Evolutionary conservation across 139 green algal genomes (phyloP), one percentile per base, ranked within the genome.

Genomic region (Chlorella ohadii): DNA sequence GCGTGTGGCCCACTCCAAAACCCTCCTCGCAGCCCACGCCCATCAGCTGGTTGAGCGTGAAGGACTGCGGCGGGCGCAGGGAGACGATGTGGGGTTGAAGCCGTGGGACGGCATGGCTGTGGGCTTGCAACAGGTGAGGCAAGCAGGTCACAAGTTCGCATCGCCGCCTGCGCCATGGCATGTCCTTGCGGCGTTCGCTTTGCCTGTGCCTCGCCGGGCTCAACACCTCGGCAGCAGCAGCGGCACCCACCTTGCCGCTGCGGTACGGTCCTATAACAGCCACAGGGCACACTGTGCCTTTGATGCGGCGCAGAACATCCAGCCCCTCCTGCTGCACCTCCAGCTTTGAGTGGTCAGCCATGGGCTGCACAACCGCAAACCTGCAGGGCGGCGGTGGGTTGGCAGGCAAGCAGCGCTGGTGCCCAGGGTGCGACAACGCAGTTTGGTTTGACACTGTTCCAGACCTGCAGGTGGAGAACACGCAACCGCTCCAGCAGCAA

Each of bases 21-120:
- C 96, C 96, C 74, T 90, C 84, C 68, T 95, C 93, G 82, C 96
- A 99, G 2, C 84, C 61, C 28, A 98, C 91, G 1, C 91, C 88
- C 34, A 99, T 88, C 72, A 99, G 89, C 86, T 98, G 95, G 80
- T 99, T 98, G 17, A 99, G 90, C 56, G 97, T 85, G 84, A 99
- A 99, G 63, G 63, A 75, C 51, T 59, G 51, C 51, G 15, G 51
- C 51, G 15, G 15, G 15, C 2, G 15, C 15, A 22, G 51, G 51
- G 12, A 59, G 51, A 13, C 11, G 22, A 13, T 2, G 15, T 22
- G 51, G 51, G 51, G 19, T 59, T 59, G 51, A 59, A 13, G 51
- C 12, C 2, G 15, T 13, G 2, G 51, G 12, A 22, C 51, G 15
- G 51, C 51, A 59, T 22, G 51, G 51, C 12, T 22, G 12, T 13